Percentiles rank a stretch among this genome's conserved stretches.
Evolutionary conservation across 805 yeast species (phyloP).

Genomic region (Starmerella stellata): DNA sequence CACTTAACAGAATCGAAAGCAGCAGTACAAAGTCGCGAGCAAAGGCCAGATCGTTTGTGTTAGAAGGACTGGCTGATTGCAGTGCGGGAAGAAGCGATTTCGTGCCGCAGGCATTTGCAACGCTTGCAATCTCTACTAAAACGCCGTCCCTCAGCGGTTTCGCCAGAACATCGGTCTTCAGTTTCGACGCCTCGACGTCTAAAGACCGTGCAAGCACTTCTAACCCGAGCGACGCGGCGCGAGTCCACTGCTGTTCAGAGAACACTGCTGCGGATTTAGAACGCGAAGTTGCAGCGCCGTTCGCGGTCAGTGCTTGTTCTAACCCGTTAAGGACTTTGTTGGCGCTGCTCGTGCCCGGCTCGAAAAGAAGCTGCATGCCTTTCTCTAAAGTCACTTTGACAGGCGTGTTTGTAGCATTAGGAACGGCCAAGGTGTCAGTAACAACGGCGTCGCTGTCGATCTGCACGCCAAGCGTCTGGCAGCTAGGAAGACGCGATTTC

Average conservation of each 20-base stretch:
- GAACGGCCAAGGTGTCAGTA: not conserved
- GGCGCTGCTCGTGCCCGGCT: conserved; percentile 10
- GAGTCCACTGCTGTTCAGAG: conserved; percentile 50
- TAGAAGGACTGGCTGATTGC: conserved; percentile 18
- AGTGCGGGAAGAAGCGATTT: conserved; percentile 36
- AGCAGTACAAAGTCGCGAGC: conserved; percentile 59
- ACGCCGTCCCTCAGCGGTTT: conserved; percentile 73
- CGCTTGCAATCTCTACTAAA: conserved; percentile 51
- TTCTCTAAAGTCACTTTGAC: not conserved
- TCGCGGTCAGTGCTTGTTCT: conserved; percentile 10
- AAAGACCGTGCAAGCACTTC: conserved; percentile 59
- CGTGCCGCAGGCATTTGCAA: conserved; percentile 40
- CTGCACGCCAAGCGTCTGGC: conserved; percentile 14
- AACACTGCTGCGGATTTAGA: conserved; percentile 37
- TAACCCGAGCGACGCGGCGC: conserved; percentile 64
- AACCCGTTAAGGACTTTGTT: conserved; percentile 5
- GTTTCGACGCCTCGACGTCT: conserved; percentile 44
- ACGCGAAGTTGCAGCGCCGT: conserved; percentile 11
- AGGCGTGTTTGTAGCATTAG: no score
- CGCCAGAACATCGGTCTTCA: conserved; percentile 54
- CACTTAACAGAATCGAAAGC: conserved; percentile 80
- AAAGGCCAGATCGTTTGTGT: conserved; percentile 25
- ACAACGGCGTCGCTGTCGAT: conserved; percentile 17
- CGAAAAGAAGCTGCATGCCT: conserved; percentile 5
- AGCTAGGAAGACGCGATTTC: conserved; percentile 10